phyloP scores from a whole-genome alignment of 192 early-diverging fungal genomes.

The Coemansia sp. region DNA sequence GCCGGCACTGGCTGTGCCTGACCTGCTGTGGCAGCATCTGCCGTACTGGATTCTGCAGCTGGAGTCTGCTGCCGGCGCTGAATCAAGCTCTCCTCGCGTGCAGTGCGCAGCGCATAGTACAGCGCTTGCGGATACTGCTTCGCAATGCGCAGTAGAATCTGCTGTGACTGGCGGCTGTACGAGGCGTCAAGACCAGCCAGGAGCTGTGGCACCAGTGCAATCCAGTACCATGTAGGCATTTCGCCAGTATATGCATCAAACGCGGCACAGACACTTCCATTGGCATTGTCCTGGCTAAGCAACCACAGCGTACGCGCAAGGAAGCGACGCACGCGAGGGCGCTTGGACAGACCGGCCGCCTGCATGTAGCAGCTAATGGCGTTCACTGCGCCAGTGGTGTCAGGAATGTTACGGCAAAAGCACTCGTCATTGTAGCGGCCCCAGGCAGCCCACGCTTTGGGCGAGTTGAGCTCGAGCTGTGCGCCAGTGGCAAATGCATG shows the following conservation, averaged over 20 bases:
- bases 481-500: slow-evolving; percentile 86
- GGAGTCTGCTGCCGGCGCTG: slow-evolving; percentile 54
- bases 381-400: slow-evolving; percentile 77
- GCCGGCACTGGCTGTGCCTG: slow-evolving; percentile 14
- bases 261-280: slow-evolving; percentile 69
- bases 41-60: neutral
- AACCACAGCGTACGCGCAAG: slow-evolving; percentile 93
- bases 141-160: slow-evolving; percentile 88
- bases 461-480: slow-evolving; percentile 81
- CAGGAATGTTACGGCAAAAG: slow-evolving; percentile 80
- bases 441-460: slow-evolving; percentile 97
- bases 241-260: slow-evolving; percentile 91
- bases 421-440: slow-evolving; percentile 91
- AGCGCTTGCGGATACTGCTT: slow-evolving; percentile 85
- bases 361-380: slow-evolving; percentile 97
- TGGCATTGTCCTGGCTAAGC: slow-evolving; percentile 80
- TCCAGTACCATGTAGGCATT: slow-evolving; percentile 96
- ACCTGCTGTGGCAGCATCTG: slow-evolving; percentile 12
- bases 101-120: slow-evolving; percentile 90
- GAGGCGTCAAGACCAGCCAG: slow-evolving; percentile 77
- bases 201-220: slow-evolving; percentile 96
- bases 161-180: slow-evolving; percentile 64
- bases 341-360: slow-evolving; percentile 86
- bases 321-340: slow-evolving; percentile 82
- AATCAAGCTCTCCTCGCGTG: slow-evolving; percentile 80